Conservation (phyloP, 2,329 filamentous ascomycete genomes). For the Claviceps sp. region DNA sequence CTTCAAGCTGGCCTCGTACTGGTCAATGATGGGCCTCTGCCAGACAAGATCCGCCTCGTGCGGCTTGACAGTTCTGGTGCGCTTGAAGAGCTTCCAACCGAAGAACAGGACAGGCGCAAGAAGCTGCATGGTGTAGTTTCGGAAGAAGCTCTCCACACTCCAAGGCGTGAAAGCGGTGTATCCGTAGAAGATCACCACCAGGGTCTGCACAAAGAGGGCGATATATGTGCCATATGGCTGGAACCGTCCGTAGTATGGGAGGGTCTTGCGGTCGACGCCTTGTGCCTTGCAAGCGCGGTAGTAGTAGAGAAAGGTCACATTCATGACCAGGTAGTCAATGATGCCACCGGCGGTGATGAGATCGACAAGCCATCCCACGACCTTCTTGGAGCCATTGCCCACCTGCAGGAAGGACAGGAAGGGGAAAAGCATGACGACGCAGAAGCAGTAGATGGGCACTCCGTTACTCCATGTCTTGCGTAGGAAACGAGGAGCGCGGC, state of each 20-base stretch:
- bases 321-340: slow-evolving; percentile 48
- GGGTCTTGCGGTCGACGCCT: slow-evolving; percentile 33
- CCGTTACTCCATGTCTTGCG: slow-evolving; percentile 45
- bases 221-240: slow-evolving; percentile 45
- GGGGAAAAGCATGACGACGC: slow-evolving; percentile 38
- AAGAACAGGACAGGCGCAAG: slow-evolving; percentile 39
- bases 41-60: slow-evolving; percentile 45
- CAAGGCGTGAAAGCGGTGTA: slow-evolving; percentile 40
- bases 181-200: slow-evolving; percentile 38
- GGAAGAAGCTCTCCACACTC: slow-evolving; percentile 32
- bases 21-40: slow-evolving; percentile 46
- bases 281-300: slow-evolving; percentile 41
- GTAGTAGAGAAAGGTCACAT: slow-evolving; percentile 31
- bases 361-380: slow-evolving; percentile 40
- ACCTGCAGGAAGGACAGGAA: slow-evolving; percentile 39
- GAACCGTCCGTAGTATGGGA: slow-evolving; percentile 45
- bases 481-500: slow-evolving; percentile 37
- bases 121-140: slow-evolving; percentile 44
- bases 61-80: slow-evolving; percentile 39
- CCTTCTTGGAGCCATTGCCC: slow-evolving; percentile 31
- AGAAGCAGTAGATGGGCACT: slow-evolving; percentile 46
- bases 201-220: slow-evolving; percentile 26
- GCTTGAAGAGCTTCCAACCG: slow-evolving; percentile 51
- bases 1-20: slow-evolving; percentile 39
- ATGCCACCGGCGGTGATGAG: slow-evolving; percentile 44